Conservation (phyloP, 2,329 filamentous ascomycete genomes). For the Alternaria sp. region DNA sequence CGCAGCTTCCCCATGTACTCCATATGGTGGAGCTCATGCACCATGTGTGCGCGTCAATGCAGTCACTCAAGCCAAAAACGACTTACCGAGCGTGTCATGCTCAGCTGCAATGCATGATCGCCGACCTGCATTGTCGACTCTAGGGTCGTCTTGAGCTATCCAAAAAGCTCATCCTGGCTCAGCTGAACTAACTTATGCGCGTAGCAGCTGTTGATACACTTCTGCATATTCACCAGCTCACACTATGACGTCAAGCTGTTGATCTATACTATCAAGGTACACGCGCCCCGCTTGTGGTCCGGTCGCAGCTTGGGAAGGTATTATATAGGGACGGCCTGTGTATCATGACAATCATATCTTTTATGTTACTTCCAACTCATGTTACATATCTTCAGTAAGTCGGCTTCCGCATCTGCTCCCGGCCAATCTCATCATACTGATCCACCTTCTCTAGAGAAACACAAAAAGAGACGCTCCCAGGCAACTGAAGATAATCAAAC, state of each 20-base stretch:
- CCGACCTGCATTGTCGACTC: slow-evolving; percentile 14
- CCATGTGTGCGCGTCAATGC: slow-evolving; percentile 13
- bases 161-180: slow-evolving; percentile 18
- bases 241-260: slow-evolving; percentile 12
- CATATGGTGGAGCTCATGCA: slow-evolving; percentile 6
- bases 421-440: slow-evolving; percentile 9
- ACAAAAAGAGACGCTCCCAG: slow-evolving; percentile 27
- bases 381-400: slow-evolving; percentile 35
- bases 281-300: slow-evolving; percentile 27
- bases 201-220: slow-evolving; percentile 5
- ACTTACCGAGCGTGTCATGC: slow-evolving; percentile 3
- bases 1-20: slow-evolving; percentile 8
- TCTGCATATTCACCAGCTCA: not conserved
- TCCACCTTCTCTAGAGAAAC: slow-evolving; percentile 23
- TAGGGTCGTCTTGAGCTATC: slow-evolving; percentile 4
- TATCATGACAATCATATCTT: slow-evolving; percentile 4
- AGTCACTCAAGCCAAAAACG: slow-evolving; percentile 6
- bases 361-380: slow-evolving; percentile 26
- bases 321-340: slow-evolving; percentile 17
- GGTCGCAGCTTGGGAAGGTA: slow-evolving; percentile 11
- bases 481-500: slow-evolving; percentile 17
- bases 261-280: slow-evolving; percentile 17
- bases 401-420: not conserved
- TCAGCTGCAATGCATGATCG: slow-evolving; percentile 21
- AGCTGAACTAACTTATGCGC: slow-evolving; percentile 19